A percentile compares a stretch with the other conserved stretches of the same genome.
Evolutionary conservation across 768 basidiomycete genomes (phyloP).

Genomic region (Porpolomopsis calyptriformis): DNA sequence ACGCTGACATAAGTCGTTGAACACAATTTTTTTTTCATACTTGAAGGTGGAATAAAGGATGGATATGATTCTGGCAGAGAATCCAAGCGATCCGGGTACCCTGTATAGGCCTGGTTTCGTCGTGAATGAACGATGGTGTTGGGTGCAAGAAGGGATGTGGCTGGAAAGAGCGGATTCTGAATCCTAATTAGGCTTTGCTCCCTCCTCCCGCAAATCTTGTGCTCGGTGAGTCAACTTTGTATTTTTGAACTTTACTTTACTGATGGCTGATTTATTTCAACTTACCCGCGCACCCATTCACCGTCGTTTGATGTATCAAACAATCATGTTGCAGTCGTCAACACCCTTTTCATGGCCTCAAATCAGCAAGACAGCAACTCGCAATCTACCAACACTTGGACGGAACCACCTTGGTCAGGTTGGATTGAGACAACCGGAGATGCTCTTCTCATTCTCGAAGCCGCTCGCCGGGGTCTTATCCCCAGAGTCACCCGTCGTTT

Average conservation of each 20-base stretch:
- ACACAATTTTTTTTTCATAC: too few relatives aligned
- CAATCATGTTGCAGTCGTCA: constrained; percentile 18
- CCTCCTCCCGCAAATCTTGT: constrained; percentile 52
- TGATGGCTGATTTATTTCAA: constrained; percentile 26
- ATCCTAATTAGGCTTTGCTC: constrained; percentile 9
- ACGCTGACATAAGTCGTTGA: too few relatives aligned
- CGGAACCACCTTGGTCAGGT: constrained; percentile 85
- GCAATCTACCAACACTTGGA: constrained; percentile 44
- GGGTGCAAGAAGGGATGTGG: too few relatives aligned
- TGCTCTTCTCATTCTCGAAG: constrained; percentile 93
- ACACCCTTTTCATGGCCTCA: constrained; percentile 26
- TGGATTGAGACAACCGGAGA: constrained; percentile 95
- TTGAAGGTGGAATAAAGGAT: too few relatives aligned
- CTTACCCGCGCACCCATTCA: constrained; percentile 19
- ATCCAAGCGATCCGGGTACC: too few relatives aligned
- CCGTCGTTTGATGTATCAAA: constrained; percentile 17
- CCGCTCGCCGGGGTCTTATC: constrained; percentile 80
- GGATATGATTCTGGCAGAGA: too few relatives aligned
- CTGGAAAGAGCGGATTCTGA: constrained; percentile 1
- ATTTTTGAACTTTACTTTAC: constrained; percentile 53
- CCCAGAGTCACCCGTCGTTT: constrained; percentile 87
- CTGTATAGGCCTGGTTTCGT: too few relatives aligned
- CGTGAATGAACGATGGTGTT: too few relatives aligned
- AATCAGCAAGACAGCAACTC: constrained; percentile 25
- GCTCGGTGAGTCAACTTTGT: constrained; percentile 68